phyloP scores from a whole-genome alignment of 164 flowering plant genomes.

The Annona squamosa region DNA sequence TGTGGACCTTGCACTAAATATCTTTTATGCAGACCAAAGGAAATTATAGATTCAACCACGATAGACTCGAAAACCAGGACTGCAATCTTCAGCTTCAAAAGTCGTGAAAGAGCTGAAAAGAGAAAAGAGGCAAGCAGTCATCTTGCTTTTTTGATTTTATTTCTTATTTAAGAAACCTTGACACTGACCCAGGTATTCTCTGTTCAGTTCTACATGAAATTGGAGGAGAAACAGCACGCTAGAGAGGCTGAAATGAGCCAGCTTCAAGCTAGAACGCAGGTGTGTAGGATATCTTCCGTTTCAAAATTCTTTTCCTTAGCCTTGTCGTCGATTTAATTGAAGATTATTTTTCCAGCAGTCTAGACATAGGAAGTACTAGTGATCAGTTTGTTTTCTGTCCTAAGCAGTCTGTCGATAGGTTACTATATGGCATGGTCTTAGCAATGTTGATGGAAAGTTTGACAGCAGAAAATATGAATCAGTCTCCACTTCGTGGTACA shows the following conservation, averaged over 20 bases:
- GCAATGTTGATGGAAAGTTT: too few relatives aligned
- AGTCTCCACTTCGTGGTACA: too few relatives aligned
- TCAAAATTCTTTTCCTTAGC: not conserved
- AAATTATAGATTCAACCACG: slow-evolving; percentile 19
- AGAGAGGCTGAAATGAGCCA: slow-evolving; percentile 57
- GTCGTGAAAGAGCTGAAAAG: slow-evolving; percentile 57
- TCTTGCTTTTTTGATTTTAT: slow-evolving; percentile 5
- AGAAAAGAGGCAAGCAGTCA: slow-evolving; percentile 59
- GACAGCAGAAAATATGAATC: too few relatives aligned
- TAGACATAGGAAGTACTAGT: too few relatives aligned
- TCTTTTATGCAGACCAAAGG: slow-evolving; percentile 27
- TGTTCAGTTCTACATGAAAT: slow-evolving; percentile 42
- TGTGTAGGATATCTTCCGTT: slow-evolving; percentile 11
- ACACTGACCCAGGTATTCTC: not conserved
- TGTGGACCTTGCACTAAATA: not conserved
- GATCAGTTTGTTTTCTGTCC: too few relatives aligned
- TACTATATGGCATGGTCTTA: too few relatives aligned
- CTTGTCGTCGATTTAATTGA: too few relatives aligned
- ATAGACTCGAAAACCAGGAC: slow-evolving; percentile 17
- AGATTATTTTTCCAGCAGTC: too few relatives aligned
- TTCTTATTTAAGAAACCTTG: not conserved
- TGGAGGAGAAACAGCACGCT: slow-evolving; percentile 55
- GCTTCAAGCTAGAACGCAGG: slow-evolving; percentile 59
- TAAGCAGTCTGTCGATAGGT: too few relatives aligned
- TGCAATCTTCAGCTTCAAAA: slow-evolving; percentile 37